phyloP scores from a whole-genome alignment of 2,329 filamentous ascomycete genomes.

The Cytospora piceicola region DNA sequence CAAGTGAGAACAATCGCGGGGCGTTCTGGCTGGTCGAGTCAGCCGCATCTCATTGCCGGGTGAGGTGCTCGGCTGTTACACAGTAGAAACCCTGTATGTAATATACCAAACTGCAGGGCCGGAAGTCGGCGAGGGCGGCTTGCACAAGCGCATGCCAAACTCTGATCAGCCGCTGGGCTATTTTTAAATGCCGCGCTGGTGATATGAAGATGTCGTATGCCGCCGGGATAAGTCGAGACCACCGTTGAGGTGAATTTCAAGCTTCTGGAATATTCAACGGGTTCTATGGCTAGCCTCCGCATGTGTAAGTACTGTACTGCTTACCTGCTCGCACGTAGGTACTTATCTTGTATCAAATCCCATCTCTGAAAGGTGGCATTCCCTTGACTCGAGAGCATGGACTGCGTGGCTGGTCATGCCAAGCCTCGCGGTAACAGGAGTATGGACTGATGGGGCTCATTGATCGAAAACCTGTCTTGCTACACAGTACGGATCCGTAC shows the following conservation, averaged over 20 bases:
- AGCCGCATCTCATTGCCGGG: background rate
- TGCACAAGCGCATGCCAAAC: constrained; percentile 2
- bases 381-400: background rate
- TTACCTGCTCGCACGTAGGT: background rate
- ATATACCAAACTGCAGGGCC: background rate
- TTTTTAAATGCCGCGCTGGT: constrained; percentile 18
- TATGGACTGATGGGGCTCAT: background rate
- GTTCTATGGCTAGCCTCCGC: background rate
- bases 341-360: background rate
- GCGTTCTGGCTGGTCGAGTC: background rate
- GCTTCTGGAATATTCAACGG: background rate
- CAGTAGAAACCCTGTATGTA: no score
- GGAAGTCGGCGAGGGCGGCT: constrained; percentile 20
- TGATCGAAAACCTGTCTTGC: background rate
- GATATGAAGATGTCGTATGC: background rate
- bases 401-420: background rate
- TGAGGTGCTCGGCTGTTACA: background rate
- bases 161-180: background rate
- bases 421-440: background rate
- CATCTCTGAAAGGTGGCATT: background rate
- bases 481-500: no score
- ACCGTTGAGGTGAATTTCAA: background rate
- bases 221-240: background rate
- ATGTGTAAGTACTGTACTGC: background rate
- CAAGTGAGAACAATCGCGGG: background rate